Base-by-base conservation (phyloP, 305 asterid genomes). In the Solanum hybrid region DNA sequence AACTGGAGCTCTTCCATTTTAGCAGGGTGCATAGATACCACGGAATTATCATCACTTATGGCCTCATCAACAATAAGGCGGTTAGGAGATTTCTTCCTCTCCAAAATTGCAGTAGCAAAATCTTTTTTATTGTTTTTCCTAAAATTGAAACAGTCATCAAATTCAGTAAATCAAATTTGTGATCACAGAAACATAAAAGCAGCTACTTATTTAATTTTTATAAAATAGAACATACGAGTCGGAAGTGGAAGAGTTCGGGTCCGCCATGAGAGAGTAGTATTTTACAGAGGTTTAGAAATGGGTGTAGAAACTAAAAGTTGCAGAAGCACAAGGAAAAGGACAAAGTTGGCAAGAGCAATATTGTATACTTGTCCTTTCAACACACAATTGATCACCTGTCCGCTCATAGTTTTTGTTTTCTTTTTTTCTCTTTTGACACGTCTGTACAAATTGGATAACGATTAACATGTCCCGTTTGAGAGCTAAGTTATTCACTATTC, bases 1-100 rank as follows among this genome's bases (percentile, higher is more conserved):
- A 84, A 6, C 35, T 31, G 87, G 20, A 84, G 87, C 75, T 84
- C 87, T 51, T 84, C 87, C 87, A 84, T 84, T 51, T 84, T 84
- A 51, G 42, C 12, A 51, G 87, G 87, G 42, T 84, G 87, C 87
- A 84, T 84, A 20, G 87, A 84, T 6, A 84, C 87, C 10, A 84
- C 87, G 11, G 87, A 84, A 31, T 84, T 84, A 24, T 84, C 87
- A 31, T 84, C 87, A 51, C 11, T 51, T 51, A 31, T 16, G 20
- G 87, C 75, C 75, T 84, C 87, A 51, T 84, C 87, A 51, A 51
- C 87, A 84, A 84, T 20, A 17, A 84, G 75, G 11, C 87, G 87
- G 29, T 51, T 84, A 84, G 87, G 75, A 1, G 87, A 84, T 51
- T 32, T 84, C 75, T 51, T 84, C 20, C 87, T 84, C 75, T 84